Base-by-base conservation (phyloP, 805 yeast genomes). In the Sungouiozyma ichnusensis region DNA sequence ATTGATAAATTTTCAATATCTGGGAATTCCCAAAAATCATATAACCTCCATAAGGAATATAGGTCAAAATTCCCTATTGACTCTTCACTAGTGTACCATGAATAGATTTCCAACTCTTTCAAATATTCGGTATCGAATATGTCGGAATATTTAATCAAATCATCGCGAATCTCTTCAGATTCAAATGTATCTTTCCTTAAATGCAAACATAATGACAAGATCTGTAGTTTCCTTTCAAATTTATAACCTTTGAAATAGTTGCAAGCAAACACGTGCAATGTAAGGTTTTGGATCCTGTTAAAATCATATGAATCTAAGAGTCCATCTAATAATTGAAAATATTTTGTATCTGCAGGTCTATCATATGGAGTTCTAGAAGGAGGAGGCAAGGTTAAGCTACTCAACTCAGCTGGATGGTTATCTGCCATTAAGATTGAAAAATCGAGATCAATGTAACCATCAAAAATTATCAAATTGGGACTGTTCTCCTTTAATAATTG, bases 31-130 rank as follows among this genome's bases (percentile, higher is more conserved):
- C 50, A 54, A 41, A 64, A 60, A 24, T 59, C 61, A 40, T 50
- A 44, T 18, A 61, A 41, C 13, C 46, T 49, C 57, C 58, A 60
- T 31, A 44, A 17, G 13, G 46, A 45, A 43, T 57, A 58, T 29
- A 57, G 32, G 34, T 53, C 45, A 7, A 41, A 7, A 24, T 47
- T 48, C 9, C 29, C 29, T 24, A 7, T 11, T 3, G 44, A 8
- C n/a, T 45, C 46, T 13, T 19, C 38, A 14, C 39, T 37, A 37
- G 58, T 62, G 45, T 56, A 63, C 71, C 71, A 67, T 6, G 70
- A 66, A 9, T 65, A 52, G 8, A 67, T 53, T 13, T 65, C 61
- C 16, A 67, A 45, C 11, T 52, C 52, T 42, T 58, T 53, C 40
- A 67, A 47, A 14, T 38, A 36, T 3, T 47, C 41, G 0, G 47